phyloP scores from a whole-genome alignment of 176 grass and related monocot genomes.

The bread wheat (Triticum aestivum) region IWGSC_CS_RefSeq_v2.1 NC_057805.1:350561169-350561668 shows the following conservation, averaged over 20 bases:
- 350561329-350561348: conserved; percentile 16
- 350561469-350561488: conserved; percentile 34
- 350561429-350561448: conserved; percentile 39
- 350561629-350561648: neutral
- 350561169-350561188: conserved; percentile 39
- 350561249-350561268: conserved; percentile 7
- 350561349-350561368: conserved; percentile 34
- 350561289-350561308: conserved; percentile 12
- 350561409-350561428: conserved; percentile 41
- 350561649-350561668: conserved; percentile 6
- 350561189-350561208: neutral
- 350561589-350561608: neutral
- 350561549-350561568: neutral
- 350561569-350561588: conserved; percentile 8
- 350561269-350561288: neutral
- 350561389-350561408: conserved; percentile 45
- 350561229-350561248: conserved; percentile 10
- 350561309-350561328: conserved; percentile 18
- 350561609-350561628: neutral
- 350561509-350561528: conserved; percentile 7
- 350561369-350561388: conserved; percentile 7
- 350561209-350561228: conserved; percentile 9
- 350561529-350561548: neutral
- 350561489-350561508: conserved; percentile 31
- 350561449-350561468: conserved; percentile 43